A percentile compares a stretch with the other conserved stretches of the same genome.
phyloP scores from a whole-genome alignment of 495 filamentous ascomycete genomes.

The Aspergillus asperescens region DNA sequence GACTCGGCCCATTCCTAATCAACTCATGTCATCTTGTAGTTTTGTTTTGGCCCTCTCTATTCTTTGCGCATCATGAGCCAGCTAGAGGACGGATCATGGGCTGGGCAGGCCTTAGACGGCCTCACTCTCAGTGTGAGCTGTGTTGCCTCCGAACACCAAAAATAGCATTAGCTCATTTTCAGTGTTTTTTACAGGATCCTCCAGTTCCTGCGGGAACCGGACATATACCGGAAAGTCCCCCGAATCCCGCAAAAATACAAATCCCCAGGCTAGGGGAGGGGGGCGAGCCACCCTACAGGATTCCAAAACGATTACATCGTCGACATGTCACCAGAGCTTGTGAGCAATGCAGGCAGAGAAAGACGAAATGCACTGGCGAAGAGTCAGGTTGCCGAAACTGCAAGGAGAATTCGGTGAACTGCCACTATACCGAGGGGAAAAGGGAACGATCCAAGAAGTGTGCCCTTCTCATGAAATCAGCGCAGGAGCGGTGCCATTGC shows the following conservation, averaged over 20 bases:
- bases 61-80: not conserved
- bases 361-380: constrained; percentile 56
- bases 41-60: not conserved
- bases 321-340: constrained; percentile 45
- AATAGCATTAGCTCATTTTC: not conserved
- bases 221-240: constrained; percentile 15
- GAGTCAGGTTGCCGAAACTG: constrained; percentile 54
- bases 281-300: constrained; percentile 31
- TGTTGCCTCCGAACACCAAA: not conserved
- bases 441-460: constrained; percentile 53
- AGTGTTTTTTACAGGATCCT: not conserved
- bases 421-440: constrained; percentile 54
- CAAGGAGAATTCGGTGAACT: constrained; percentile 43
- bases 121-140: not conserved
- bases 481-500: not conserved
- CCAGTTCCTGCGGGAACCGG: constrained; percentile 16
- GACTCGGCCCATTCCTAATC: not conserved
- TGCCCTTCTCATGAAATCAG: not conserved
- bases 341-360: constrained; percentile 46
- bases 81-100: too few relatives aligned
- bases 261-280: constrained; percentile 42
- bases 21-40: not conserved
- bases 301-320: constrained; percentile 37
- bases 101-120: too few relatives aligned
- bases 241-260: constrained; percentile 33